Evolutionary conservation across 2,329 filamentous ascomycete species (phyloP).

Genomic region (Talaromyces sp.): DNA sequence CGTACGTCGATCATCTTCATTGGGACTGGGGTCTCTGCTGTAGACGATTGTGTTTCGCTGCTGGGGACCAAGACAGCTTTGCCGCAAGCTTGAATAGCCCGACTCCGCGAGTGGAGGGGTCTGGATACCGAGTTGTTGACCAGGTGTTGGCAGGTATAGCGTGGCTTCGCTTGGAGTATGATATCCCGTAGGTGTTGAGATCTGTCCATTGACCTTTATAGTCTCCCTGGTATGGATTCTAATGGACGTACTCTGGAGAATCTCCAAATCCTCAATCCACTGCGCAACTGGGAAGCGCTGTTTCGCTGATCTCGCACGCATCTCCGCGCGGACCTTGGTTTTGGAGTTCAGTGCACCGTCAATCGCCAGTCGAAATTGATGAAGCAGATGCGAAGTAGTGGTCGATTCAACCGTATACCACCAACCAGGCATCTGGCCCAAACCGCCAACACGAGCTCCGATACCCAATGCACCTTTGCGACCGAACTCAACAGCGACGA

Average conservation of each 20-base stretch:
- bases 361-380: constrained; percentile 64
- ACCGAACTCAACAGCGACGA: constrained; percentile 66
- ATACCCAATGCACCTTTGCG: constrained; percentile 65
- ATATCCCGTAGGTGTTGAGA: constrained; percentile 40
- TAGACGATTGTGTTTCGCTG: constrained; percentile 40
- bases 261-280: constrained; percentile 63
- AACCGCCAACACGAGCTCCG: constrained; percentile 62
- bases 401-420: constrained; percentile 67
- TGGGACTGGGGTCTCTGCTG: constrained; percentile 36
- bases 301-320: constrained; percentile 62
- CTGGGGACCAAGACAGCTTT: constrained; percentile 35
- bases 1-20: constrained; percentile 28
- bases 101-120: constrained; percentile 35
- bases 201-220: constrained; percentile 30
- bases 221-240: constrained; percentile 51
- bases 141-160: constrained; percentile 24
- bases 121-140: constrained; percentile 30
- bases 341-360: constrained; percentile 58
- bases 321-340: constrained; percentile 54
- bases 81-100: constrained; percentile 30
- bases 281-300: constrained; percentile 65
- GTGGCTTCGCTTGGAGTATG: constrained; percentile 41
- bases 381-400: constrained; percentile 59
- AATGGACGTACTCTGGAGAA: constrained; percentile 59
- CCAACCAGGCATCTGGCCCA: constrained; percentile 69